Base-by-base conservation (phyloP, 116 monocot species). In the Phalaenopsis hybrid region DNA sequence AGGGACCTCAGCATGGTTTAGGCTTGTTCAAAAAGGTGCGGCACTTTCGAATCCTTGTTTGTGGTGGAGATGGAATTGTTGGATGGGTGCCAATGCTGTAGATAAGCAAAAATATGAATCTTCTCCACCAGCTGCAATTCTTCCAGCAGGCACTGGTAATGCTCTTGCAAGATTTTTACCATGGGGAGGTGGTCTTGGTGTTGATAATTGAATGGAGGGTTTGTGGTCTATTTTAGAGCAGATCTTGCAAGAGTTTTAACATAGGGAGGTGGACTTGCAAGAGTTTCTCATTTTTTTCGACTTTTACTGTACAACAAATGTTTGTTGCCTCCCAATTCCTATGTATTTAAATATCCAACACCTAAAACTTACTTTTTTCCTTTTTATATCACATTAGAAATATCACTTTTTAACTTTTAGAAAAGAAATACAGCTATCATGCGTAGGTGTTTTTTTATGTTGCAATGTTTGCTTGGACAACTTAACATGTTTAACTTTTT, bases 121-220 rank as follows among this genome's bases (percentile, higher is more conserved):
- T 79, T 94, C 96, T 68, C 96, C 96, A 20, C 92, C 96, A 58
- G 92, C 94, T 84, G 96, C 96, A 45, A 92, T 96, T 87, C 89
- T 96, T 86, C 96, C 96, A 57, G 94, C 94, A 80, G 96, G 96
- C 21, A 96, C 96, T 44, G 96, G 96, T 13, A 96, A 96, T 88
- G 96, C 94, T 83, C 92, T 96, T 81, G 88, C 96, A 74, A 87
- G 96, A 81, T 91, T 96, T 82, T 84, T 96, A 34, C 89, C 91
- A 9, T 96, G 96, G 96, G 96, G 96, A 55, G 91, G 96, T 33
- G 96, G 96, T 44, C 89, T 96, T 73, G 89, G 94, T 57, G 86
- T 91, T 72, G 88, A 94, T 13, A 86, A 92, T 74, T 89, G 88
- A 84, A 92, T 91, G 82, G 96, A 94, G 57, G 96, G 96, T 31